Base-by-base conservation (phyloP, 1,284 basidiomycete genomes). In the Porogramme epimiltina region DNA sequence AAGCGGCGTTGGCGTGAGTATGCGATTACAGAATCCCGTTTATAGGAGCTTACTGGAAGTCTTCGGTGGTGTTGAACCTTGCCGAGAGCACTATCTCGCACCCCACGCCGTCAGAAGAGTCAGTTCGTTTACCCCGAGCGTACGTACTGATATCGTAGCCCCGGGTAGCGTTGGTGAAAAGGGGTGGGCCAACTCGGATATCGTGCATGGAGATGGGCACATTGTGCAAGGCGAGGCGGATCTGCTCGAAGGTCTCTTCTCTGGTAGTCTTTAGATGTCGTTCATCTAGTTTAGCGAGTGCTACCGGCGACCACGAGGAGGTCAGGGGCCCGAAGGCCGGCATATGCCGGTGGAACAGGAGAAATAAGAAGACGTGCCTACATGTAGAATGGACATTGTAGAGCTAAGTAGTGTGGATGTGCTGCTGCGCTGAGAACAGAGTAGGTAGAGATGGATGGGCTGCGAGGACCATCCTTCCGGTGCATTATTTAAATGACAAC, bases 141-240 rank as follows among this genome's bases (percentile, higher is more conserved):
- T 11, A n/a, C 52, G 31, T 42, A 57, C 55, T 54, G 43, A 54
- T 51, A 20, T 54, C 49, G 25, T 57, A 57, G n/a, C 55, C 55
- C 41, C 42, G 33, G 3, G 55, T 51, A 4, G 51, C 42, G 3
- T 39, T 10, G 3, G 46, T 39, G 20, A 48, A 46, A 19, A 54
- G 45, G 3, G 55, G 55, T 13, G 51, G 31, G 26, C 55, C 55
- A 15, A 57, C 55, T 3, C 52, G 49, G 5, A 57, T 44, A 9
- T 57, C 49, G 19, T 43, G 38, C 28, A 51, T 57, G 19, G 52
- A 46, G 3, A 54, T 43, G 1, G 55, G 55, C 2, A 57, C 45
- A 9, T 25, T 49, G n/a, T 31, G 42, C 4, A 57, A 33, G 42
- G 46, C 48, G 6, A 18, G 42, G 16, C 49, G 49, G 6, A 57